Conservation (phyloP, 371 early-diverging fungal genomes). For the Conidiobolus coronatus region DNA sequence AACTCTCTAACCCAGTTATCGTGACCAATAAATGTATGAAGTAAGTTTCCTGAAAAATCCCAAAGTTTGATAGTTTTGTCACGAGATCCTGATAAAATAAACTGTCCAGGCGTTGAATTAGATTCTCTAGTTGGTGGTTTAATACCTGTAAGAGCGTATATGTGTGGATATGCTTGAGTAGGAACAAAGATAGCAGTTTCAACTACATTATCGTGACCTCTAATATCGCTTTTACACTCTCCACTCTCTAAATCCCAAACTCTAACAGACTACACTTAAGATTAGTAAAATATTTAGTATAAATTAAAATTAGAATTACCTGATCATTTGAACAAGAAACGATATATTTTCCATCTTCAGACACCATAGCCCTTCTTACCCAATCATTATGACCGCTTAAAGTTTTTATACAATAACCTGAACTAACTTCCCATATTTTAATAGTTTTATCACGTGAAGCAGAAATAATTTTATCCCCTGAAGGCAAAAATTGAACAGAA, state of each 20-base stretch:
- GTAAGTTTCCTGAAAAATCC: slow-evolving; percentile 47
- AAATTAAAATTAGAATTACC: slow-evolving; percentile 14
- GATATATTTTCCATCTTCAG: slow-evolving; percentile 44
- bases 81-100: slow-evolving; percentile 58
- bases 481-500: slow-evolving; percentile 43
- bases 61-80: slow-evolving; percentile 78
- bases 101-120: slow-evolving; percentile 33
- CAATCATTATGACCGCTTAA: slow-evolving; percentile 61
- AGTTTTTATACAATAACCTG: slow-evolving; percentile 64
- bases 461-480: slow-evolving; percentile 53
- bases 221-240: slow-evolving; percentile 46
- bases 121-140: slow-evolving; percentile 19
- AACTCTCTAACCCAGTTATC: slow-evolving; percentile 88
- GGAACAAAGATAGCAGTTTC: slow-evolving; percentile 76
- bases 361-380: slow-evolving; percentile 47
- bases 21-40: slow-evolving; percentile 65
- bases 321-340: slow-evolving; percentile 70
- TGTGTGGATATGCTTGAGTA: slow-evolving; percentile 23
- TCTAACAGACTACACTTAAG: slow-evolving; percentile 32
- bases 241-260: slow-evolving; percentile 58
- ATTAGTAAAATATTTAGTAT: neutral
- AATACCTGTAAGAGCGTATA: slow-evolving; percentile 42
- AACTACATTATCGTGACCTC: slow-evolving; percentile 87
- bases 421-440: slow-evolving; percentile 68
- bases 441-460: slow-evolving; percentile 76